Evolutionary conservation across 140 eudicot species (phyloP).

Genomic region (Flaveria floridana): DNA sequence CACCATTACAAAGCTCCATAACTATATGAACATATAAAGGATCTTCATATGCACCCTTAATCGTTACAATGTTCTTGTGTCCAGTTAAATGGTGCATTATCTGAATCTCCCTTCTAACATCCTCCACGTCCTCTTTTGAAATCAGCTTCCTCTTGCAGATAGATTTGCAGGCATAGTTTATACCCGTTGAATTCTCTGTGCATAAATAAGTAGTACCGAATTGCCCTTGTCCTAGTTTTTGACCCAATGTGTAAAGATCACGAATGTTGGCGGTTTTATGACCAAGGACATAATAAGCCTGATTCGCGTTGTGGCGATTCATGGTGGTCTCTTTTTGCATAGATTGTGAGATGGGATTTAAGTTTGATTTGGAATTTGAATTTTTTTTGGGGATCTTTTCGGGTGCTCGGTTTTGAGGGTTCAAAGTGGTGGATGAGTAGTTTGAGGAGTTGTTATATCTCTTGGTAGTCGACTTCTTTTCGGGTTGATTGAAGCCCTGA

Average conservation of each 20-base stretch:
- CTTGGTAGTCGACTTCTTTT: constrained; percentile 50
- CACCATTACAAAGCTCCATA: constrained; percentile 90
- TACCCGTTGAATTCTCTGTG: constrained; percentile 63
- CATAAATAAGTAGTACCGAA: constrained; percentile 85
- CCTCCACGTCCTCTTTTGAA: constrained; percentile 86
- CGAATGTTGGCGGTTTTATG: constrained; percentile 81
- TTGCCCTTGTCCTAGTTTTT: constrained; percentile 89
- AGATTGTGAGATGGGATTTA: constrained; percentile 17
- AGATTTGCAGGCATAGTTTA: constrained; percentile 82
- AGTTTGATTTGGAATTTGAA: not conserved
- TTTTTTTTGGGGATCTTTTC: constrained; percentile 40
- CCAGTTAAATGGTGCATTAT: constrained; percentile 98
- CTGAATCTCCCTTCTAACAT: constrained; percentile 95
- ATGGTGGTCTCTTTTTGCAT: constrained; percentile 44
- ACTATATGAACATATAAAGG: constrained; percentile 81
- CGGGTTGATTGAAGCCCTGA: constrained; percentile 36
- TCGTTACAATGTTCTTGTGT: constrained; percentile 77
- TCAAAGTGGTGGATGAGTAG: constrained; percentile 44
- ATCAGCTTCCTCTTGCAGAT: constrained; percentile 82
- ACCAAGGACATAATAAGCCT: constrained; percentile 67
- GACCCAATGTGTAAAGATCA: constrained; percentile 76
- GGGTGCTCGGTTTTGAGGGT: constrained; percentile 35
- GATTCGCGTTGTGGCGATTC: constrained; percentile 55
- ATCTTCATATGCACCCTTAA: constrained; percentile 95
- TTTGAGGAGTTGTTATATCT: constrained; percentile 24